Base-by-base conservation (phyloP, 139 green algal species). In the Auxenochlorella pyrenoidosa region DNA sequence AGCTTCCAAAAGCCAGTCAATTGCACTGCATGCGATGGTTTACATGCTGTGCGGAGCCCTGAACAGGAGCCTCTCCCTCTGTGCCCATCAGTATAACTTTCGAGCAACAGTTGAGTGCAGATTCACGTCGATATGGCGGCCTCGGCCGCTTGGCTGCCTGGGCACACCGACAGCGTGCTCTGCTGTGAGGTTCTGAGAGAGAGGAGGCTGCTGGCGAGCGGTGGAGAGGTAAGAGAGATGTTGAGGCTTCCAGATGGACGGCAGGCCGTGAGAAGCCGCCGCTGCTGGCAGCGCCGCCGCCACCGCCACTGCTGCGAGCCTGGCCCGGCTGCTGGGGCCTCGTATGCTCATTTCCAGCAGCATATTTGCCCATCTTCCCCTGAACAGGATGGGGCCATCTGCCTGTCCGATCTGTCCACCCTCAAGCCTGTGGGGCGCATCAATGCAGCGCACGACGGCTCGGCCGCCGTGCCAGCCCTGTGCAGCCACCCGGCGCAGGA, bases 401-500 rank as follows among this genome's bases (percentile, higher is more conserved):
- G 88, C 80, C 72, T 89, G 30, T 86, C 88, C 54, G 88, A 91
- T 60, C 16, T 87, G 2, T 32, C 54, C 84, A 88, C 26, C 28
- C n/a, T 80, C 16, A 71, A 70, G 38, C 43, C 66, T 2, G 59
- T 59, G 13, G 86, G 86, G 24, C 43, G 44, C 2, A 12, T 86
- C 3, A 10, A 40, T 13, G 51, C 76, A 44, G 15, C 73, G 3
- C 32, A 26, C 8, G 82, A 71, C 38, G 84, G 85, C 3, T 73
- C 58, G 22, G 84, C 88, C 18, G 84, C 78, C 5, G 88, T 89
- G 30, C 70, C 89, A 13, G 87, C 88, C 4, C 32, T 90, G 40
- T 73, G 71, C 34, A n/a, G 21, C 38, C 65, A 66, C 75, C 71
- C 71, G 1, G 59, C 13, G 1, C n/a, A 92, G 5, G 68, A 84